Evolutionary conservation across 140 eudicot genomes (phyloP), one percentile per base, ranked within the genome.

Genomic region (Ambrosia hybrid): DNA sequence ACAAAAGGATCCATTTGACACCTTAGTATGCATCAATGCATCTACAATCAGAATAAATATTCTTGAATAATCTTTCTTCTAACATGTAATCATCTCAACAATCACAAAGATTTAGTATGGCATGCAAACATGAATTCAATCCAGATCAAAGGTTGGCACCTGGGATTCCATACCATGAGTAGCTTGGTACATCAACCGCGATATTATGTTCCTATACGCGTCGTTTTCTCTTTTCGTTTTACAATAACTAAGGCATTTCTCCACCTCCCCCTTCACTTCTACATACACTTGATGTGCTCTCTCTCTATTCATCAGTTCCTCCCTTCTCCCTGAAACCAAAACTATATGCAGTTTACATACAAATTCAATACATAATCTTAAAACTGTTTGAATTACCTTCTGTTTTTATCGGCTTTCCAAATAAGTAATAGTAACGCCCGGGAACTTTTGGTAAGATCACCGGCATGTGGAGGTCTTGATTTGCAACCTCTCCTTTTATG

Each of bases 401-500:
- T 16, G 91, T 87, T 70, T 83, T 77, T 3, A 90, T 74, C 2
- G 97, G 95, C 79, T 87, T 87, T 15, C 95, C 97, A 55, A 87
- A 87, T 37, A 83, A 78, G 58, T 72, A 83, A 64, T 90, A 90
- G 64, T 85, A 87, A 4, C 95, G 73, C 2, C 97, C 95, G 0
- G 95, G 89, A 6, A 85, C 21, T 59, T 90, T 90, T 4, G 89
- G 95, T 36, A 70, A 37, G 41, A 85, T 2, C 10, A 74, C 73
- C n/a, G 91, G 97, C 51, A 74, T 5, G 72, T 59, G 81, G 30
- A 85, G 41, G 73, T 90, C 81, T 81, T 85, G 86, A 11, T 87
- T 78, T 46, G 75, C 77, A 37, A 67, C 65, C 39, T 83, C 91
- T 39, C 84, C 91, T 7, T 65, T 77, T 0, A 10, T 52, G 21